Percentiles rank a stretch among this genome's conserved stretches.
These are phyloP conservation scores for Penicillium brasilianum DNA, from an alignment of 2,329 filamentous ascomycete genomes.

Conservation along the genomic window DNA sequence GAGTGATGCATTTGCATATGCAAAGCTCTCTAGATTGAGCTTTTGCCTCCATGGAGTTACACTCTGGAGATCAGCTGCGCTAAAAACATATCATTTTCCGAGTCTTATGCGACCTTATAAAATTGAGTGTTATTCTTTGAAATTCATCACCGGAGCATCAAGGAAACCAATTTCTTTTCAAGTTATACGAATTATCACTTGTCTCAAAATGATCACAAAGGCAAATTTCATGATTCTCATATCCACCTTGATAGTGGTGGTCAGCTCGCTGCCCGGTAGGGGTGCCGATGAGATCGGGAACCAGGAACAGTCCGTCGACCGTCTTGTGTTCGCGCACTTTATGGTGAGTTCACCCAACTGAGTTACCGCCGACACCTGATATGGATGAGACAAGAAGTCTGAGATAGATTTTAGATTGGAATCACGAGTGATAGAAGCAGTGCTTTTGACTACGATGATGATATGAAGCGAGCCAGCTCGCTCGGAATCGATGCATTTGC, in stretches of 20 bases:
- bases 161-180: neutral
- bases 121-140: neutral
- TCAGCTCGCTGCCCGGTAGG: neutral
- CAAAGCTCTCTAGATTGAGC: neutral
- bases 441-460: constrained; percentile 53
- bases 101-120: neutral
- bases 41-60: constrained; percentile 15
- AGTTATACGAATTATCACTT: neutral
- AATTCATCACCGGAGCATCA: neutral
- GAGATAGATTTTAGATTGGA: constrained; percentile 44
- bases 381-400: neutral
- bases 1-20: neutral
- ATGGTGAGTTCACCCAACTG: constrained; percentile 41
- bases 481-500: constrained; percentile 57
- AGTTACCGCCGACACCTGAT: neutral
- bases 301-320: constrained; percentile 17
- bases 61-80: constrained; percentile 19
- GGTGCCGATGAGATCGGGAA: neutral
- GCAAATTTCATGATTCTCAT: constrained; percentile 1
- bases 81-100: constrained; percentile 2
- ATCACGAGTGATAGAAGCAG: constrained; percentile 52
- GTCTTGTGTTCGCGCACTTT: constrained; percentile 52
- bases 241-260: constrained; percentile 3
- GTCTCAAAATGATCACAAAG: neutral
- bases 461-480: constrained; percentile 53